phyloP scores from a whole-genome alignment of 352 stramenopile genomes.

The Peronosclerospora sorghi region DNA sequence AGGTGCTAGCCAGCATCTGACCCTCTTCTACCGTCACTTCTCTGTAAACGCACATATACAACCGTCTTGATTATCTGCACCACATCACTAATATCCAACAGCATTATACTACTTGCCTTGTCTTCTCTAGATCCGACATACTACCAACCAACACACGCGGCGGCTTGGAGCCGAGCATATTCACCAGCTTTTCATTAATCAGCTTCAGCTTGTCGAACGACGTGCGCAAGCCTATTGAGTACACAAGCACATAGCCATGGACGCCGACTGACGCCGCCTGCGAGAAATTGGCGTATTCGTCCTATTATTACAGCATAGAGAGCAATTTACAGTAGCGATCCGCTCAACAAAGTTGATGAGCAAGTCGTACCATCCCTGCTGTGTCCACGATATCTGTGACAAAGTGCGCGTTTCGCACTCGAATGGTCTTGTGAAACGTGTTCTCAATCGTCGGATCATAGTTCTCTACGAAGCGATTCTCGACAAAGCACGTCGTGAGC shows the following conservation, averaged over 20 bases:
- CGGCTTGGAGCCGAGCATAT: conserved; percentile 88
- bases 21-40: conserved; percentile 80
- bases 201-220: conserved; percentile 92
- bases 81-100: not conserved
- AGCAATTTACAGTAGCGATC: not conserved
- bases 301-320: conserved; percentile 26
- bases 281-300: conserved; percentile 95
- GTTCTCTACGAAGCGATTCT: conserved; percentile 86
- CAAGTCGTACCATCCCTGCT: conserved; percentile 82
- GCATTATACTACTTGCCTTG: conserved; percentile 39
- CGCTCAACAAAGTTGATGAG: too few relatives aligned
- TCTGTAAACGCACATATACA: too few relatives aligned
- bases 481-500: conserved; percentile 91
- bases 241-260: conserved; percentile 93
- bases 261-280: conserved; percentile 91
- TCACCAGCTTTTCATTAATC: conserved; percentile 92
- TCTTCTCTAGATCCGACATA: conserved; percentile 90
- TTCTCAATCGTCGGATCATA: conserved; percentile 96
- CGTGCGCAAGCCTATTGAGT: conserved; percentile 87
- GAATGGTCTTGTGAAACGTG: conserved; percentile 93
- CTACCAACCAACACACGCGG: conserved; percentile 91
- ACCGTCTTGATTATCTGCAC: too few relatives aligned
- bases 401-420: conserved; percentile 94
- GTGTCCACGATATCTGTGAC: conserved; percentile 95
- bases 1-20: conserved; percentile 81